Evolutionary conservation across 2,329 filamentous ascomycete genomes (phyloP).

Genomic region (Lachnellula cervina): DNA sequence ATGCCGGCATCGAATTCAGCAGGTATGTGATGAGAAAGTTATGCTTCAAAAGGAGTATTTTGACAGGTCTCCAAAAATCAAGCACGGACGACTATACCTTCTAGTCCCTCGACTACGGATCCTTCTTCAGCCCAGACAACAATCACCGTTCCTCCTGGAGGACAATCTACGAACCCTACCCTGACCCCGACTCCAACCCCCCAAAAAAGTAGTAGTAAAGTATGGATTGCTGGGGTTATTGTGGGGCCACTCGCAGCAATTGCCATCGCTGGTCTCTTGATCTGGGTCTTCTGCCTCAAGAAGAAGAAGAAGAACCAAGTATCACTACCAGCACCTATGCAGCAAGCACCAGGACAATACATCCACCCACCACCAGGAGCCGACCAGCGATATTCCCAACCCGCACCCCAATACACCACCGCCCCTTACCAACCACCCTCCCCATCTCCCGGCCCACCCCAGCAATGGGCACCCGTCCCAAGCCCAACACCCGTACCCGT

Average conservation of each 20-base stretch:
- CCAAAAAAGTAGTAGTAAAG: not conserved
- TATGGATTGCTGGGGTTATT: not conserved
- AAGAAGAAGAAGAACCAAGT: not conserved
- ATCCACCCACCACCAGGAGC: not conserved
- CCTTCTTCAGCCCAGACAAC: not conserved
- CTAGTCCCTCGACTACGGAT: not conserved
- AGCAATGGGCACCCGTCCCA: no score
- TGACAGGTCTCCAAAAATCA: not conserved
- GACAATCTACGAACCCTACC: not conserved
- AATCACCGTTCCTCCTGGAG: not conserved
- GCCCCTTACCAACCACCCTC: no score
- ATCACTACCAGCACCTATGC: not conserved
- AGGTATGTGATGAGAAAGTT: no score
- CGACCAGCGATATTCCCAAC: not conserved
- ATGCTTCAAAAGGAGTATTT: no score
- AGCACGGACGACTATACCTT: not conserved
- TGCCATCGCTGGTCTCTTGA: not conserved
- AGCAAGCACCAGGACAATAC: not conserved
- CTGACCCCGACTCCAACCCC: not conserved
- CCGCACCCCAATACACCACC: not conserved
- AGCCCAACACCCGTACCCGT: no score
- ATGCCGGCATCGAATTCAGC: not conserved
- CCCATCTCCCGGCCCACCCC: no score
- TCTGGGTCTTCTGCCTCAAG: not conserved
- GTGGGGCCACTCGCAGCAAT: not conserved